A percentile compares a stretch with the other conserved stretches of the same genome.
Conservation (phyloP, 2,329 filamentous ascomycete species). For the Beauveria varroae region DNA sequence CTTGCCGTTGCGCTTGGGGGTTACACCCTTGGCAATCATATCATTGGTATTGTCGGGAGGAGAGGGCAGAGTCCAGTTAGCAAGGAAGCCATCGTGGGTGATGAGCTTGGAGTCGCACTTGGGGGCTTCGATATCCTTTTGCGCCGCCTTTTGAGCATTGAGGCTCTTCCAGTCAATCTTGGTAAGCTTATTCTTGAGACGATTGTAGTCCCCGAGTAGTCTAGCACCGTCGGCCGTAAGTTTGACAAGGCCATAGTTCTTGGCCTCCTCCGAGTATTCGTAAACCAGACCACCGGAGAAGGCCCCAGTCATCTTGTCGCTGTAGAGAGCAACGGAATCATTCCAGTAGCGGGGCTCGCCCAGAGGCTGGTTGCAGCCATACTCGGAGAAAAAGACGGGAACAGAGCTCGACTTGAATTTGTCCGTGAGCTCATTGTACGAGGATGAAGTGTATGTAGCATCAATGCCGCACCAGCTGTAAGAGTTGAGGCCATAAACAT, state of each 20-base stretch:
- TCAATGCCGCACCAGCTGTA: constrained; percentile 62
- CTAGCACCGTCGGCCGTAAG: constrained; percentile 50
- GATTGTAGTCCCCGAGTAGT: constrained; percentile 60
- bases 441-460: constrained; percentile 54
- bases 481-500: constrained; percentile 69
- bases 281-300: constrained; percentile 76
- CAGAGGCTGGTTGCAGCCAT: constrained; percentile 59
- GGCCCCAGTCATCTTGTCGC: constrained; percentile 56
- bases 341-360: constrained; percentile 66
- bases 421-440: constrained; percentile 54
- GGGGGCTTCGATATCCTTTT: constrained; percentile 44
- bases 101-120: constrained; percentile 63
- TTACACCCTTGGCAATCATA: constrained; percentile 71
- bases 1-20: constrained; percentile 54
- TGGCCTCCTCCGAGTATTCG: constrained; percentile 67
- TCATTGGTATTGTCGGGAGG: constrained; percentile 60
- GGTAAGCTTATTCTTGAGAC: constrained; percentile 67
- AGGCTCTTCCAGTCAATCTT: constrained; percentile 65
- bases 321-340: constrained; percentile 67
- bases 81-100: constrained; percentile 58
- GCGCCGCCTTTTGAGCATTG: constrained; percentile 52
- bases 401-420: constrained; percentile 60
- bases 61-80: constrained; percentile 69
- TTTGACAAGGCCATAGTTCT: constrained; percentile 58
- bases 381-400: constrained; percentile 77